Evolutionary conservation across 163 green algal genomes (phyloP).

Genomic region (Scenedesmus sp.): DNA sequence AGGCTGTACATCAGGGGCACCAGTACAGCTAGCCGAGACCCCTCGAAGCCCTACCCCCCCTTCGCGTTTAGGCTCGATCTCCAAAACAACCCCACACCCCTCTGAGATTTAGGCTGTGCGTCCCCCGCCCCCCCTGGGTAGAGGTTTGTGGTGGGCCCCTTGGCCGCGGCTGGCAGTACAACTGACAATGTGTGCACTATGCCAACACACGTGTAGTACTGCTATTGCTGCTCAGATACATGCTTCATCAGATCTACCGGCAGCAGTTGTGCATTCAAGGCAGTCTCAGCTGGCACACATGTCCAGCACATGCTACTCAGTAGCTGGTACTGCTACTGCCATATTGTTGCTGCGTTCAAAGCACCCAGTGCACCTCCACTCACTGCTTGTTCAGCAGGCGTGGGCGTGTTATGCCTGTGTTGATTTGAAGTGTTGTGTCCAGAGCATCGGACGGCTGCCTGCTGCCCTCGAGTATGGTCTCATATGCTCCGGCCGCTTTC

Average conservation of each 20-base stretch:
- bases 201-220: too few relatives aligned
- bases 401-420: conserved; percentile 17
- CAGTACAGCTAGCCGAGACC: too few relatives aligned
- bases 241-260: background rate
- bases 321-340: background rate
- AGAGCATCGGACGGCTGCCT: background rate
- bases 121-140: too few relatives aligned
- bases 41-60: too few relatives aligned
- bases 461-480: conserved; percentile 21
- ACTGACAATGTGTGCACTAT: background rate
- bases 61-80: too few relatives aligned
- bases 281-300: background rate
- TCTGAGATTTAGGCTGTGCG: too few relatives aligned
- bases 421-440: conserved; percentile 9
- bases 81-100: too few relatives aligned
- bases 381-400: conserved; percentile 30
- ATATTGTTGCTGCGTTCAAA: background rate
- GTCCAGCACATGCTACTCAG: background rate
- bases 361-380: background rate
- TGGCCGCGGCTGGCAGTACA: background rate
- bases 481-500: conserved; percentile 10
- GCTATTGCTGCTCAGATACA: too few relatives aligned
- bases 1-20: too few relatives aligned
- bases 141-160: too few relatives aligned
- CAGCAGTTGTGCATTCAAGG: background rate